phyloP scores from a whole-genome alignment of 1,139 yeast genomes.

The Taphrina betulina region DNA sequence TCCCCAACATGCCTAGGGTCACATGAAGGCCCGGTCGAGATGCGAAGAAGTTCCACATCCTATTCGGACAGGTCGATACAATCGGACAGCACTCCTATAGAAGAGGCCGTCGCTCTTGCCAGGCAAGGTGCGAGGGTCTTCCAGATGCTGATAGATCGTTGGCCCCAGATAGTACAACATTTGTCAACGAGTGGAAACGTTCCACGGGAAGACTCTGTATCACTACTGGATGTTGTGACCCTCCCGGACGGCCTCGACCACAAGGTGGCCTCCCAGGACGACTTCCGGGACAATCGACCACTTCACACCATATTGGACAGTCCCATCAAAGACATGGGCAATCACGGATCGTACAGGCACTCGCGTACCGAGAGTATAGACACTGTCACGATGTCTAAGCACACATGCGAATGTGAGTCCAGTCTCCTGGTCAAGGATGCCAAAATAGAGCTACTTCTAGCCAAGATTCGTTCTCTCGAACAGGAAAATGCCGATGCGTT shows the following conservation, averaged over 20 bases:
- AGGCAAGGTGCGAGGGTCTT: conserved; percentile 25
- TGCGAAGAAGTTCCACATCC: conserved; percentile 17
- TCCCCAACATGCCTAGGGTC: conserved; percentile 33
- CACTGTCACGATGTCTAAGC: conserved; percentile 12
- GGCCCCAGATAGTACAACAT: conserved; percentile 15
- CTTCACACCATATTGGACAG: conserved; percentile 14
- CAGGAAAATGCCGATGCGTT: conserved; percentile 10
- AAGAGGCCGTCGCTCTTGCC: conserved; percentile 30
- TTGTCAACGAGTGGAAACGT: not conserved
- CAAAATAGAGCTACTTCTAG: conserved; percentile 2
- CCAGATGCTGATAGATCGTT: conserved; percentile 23
- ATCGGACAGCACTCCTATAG: conserved; percentile 25
- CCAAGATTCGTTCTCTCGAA: conserved; percentile 1
- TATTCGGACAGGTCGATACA: conserved; percentile 16
- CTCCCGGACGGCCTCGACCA: not conserved
- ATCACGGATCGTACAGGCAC: not conserved
- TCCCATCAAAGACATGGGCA: conserved; percentile 4
- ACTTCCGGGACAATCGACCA: not conserved
- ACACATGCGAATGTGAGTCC: not conserved
- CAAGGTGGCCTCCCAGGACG: not conserved
- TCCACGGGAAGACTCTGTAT: conserved; percentile 4
- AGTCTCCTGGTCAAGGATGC: conserved; percentile 11
- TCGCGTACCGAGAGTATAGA: conserved; percentile 21
- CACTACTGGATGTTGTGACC: conserved; percentile 4
- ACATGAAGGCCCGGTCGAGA: conserved; percentile 7